phyloP scores from a whole-genome alignment of 1,139 yeast species.

The Meyerozyma elateridarum region DNA sequence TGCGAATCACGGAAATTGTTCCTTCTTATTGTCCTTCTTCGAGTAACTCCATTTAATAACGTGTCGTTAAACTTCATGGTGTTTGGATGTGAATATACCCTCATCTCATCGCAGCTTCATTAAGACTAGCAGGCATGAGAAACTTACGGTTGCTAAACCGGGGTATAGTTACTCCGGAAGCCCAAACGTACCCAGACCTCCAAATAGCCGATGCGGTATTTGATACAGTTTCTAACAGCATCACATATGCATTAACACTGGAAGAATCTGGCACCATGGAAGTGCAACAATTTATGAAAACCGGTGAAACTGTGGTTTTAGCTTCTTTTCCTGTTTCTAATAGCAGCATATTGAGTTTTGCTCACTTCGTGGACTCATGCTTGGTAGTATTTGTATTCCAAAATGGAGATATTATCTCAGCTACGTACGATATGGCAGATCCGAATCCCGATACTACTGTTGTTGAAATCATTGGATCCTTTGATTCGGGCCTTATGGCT shows the following conservation, averaged over 20 bases:
- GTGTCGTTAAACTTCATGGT: too few species aligned
- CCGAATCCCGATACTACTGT: slow-evolving; percentile 51
- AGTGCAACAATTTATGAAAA: slow-evolving; percentile 51
- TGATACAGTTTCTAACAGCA: slow-evolving; percentile 70
- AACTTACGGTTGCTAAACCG: slow-evolving; percentile 54
- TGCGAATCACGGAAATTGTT: too few species aligned
- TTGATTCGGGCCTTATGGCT: slow-evolving; percentile 69
- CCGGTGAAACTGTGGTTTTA: slow-evolving; percentile 48
- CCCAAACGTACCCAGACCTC: slow-evolving; percentile 58
- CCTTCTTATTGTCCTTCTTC: too few species aligned
- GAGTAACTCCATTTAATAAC: too few species aligned
- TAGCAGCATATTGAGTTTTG: slow-evolving; percentile 41
- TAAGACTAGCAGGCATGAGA: too few species aligned
- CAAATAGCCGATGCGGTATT: slow-evolving; percentile 58
- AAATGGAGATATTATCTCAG: slow-evolving; percentile 66
- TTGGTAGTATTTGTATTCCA: slow-evolving; percentile 59
- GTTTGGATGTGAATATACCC: too few species aligned
- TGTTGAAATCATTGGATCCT: slow-evolving; percentile 77
- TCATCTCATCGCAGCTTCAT: slow-evolving; percentile 4
- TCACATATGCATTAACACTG: slow-evolving; percentile 64
- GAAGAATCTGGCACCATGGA: slow-evolving; percentile 52
- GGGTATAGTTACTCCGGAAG: slow-evolving; percentile 46
- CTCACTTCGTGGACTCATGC: slow-evolving; percentile 60
- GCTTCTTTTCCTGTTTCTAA: slow-evolving; percentile 50
- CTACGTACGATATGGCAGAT: slow-evolving; percentile 49